Conservation (phyloP, 148 eudicot genomes). For the Spergularia marina region DNA sequence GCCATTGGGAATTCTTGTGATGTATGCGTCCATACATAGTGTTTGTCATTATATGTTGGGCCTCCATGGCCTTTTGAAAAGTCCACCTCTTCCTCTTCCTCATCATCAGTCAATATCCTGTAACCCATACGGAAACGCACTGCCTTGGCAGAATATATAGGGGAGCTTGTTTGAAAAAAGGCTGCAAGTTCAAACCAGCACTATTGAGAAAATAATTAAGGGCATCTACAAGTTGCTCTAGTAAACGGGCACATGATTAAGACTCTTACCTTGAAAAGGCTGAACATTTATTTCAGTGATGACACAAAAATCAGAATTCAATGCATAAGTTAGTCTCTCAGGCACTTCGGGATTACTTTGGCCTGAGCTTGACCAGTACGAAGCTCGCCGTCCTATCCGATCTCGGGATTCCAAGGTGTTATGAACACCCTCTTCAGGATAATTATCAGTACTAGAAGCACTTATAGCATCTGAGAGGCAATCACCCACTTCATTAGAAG, state of each 20-base stretch:
- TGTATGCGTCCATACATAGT: slow-evolving; percentile 78
- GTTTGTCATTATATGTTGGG: slow-evolving; percentile 44
- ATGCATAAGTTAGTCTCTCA: slow-evolving; percentile 61
- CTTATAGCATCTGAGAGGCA: slow-evolving; percentile 57
- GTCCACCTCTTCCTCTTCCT: slow-evolving; percentile 23
- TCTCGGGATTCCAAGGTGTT: slow-evolving; percentile 73
- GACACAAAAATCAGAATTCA: slow-evolving; percentile 57
- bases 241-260: background rate
- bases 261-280: slow-evolving; percentile 65
- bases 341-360: slow-evolving; percentile 60
- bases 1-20: slow-evolving; percentile 71
- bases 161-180: slow-evolving; percentile 55
- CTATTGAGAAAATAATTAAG: slow-evolving; percentile 13
- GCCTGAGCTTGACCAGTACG: slow-evolving; percentile 90
- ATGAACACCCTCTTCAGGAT: slow-evolving; percentile 62
- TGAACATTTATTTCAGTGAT: slow-evolving; percentile 58
- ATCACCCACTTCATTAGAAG: slow-evolving; percentile 37
- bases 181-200: slow-evolving; percentile 40
- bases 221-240: background rate
- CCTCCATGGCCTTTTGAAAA: slow-evolving; percentile 20
- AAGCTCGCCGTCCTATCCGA: slow-evolving; percentile 40
- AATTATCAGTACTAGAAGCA: slow-evolving; percentile 91
- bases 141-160: slow-evolving; percentile 83
- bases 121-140: slow-evolving; percentile 80
- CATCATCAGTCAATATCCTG: slow-evolving; percentile 35